Evolutionary conservation across 257 asterid genomes (phyloP).

Genomic region (Leonotis leonurus): DNA sequence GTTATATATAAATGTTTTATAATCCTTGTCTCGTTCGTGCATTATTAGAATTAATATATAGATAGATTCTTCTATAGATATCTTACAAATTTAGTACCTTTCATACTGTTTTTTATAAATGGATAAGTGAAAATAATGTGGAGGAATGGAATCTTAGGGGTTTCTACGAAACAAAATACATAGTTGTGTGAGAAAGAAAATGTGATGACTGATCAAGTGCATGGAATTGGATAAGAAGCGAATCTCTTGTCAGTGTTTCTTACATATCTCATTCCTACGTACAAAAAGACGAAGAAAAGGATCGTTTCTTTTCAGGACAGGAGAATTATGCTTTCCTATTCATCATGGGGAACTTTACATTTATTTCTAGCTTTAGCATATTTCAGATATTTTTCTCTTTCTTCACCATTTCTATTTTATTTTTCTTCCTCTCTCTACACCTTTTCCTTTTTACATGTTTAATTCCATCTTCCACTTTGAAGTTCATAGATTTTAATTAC

Average conservation of each 20-base stretch:
- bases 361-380: not conserved
- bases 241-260: conserved; percentile 5
- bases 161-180: not conserved
- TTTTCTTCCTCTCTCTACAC: too few relatives aligned
- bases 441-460: too few relatives aligned
- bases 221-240: conserved; percentile 19
- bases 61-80: not conserved
- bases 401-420: too few relatives aligned
- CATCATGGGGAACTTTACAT: not conserved
- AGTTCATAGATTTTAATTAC: too few relatives aligned
- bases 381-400: too few relatives aligned
- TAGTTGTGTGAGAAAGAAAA: not conserved
- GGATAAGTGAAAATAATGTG: too few relatives aligned
- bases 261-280: not conserved
- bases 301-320: not conserved
- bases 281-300: not conserved
- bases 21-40: too few relatives aligned
- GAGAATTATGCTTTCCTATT: not conserved
- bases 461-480: too few relatives aligned
- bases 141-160: not conserved
- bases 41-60: too few relatives aligned
- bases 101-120: too few relatives aligned
- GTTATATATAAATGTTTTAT: too few relatives aligned
- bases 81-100: too few relatives aligned
- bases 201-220: not conserved